Evolutionary conservation across 805 yeast genomes (phyloP).

Genomic region (Yarrowia hollandica): DNA sequence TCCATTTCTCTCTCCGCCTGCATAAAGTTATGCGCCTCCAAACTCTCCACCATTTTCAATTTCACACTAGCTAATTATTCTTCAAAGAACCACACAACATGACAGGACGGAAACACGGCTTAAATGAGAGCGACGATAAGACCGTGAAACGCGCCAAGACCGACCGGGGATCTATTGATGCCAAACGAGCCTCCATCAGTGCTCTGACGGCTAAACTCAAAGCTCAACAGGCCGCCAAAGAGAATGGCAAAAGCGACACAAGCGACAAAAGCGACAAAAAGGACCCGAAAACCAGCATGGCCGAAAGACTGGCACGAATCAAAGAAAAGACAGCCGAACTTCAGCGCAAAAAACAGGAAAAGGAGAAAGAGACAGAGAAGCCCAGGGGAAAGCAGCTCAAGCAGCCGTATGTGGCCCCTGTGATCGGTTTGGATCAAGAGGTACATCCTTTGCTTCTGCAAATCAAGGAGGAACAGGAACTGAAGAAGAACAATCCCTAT

Average conservation of each 20-base stretch:
- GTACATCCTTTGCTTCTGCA: slow-evolving; percentile 11
- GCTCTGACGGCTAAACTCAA: not conserved
- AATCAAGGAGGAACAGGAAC: slow-evolving; percentile 23
- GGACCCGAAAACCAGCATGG: slow-evolving; percentile 5
- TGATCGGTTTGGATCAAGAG: slow-evolving; percentile 14
- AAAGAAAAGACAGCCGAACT: slow-evolving; percentile 12
- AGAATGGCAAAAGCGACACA: not conserved
- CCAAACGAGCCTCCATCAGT: slow-evolving; percentile 3
- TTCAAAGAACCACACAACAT: not conserved
- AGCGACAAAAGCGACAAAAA: not conserved
- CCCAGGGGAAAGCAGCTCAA: not conserved
- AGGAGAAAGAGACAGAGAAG: not conserved
- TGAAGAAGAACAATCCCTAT: slow-evolving; percentile 6
- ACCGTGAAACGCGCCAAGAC: slow-evolving; percentile 8
- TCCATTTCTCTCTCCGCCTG: not conserved
- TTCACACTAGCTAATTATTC: not conserved
- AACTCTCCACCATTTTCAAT: slow-evolving; percentile 19
- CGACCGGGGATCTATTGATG: slow-evolving; percentile 14
- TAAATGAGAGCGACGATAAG: slow-evolving; percentile 5
- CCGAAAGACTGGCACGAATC: slow-evolving; percentile 5
- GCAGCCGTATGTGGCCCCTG: slow-evolving; percentile 9
- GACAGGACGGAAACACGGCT: slow-evolving; percentile 26
- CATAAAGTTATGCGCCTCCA: not conserved
- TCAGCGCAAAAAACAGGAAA: not conserved
- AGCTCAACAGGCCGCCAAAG: slow-evolving; percentile 3